These are phyloP conservation scores for Chlamydomonas sphaeroides DNA, from an alignment of 139 green algal genomes.

Conservation along the genomic window DNA sequence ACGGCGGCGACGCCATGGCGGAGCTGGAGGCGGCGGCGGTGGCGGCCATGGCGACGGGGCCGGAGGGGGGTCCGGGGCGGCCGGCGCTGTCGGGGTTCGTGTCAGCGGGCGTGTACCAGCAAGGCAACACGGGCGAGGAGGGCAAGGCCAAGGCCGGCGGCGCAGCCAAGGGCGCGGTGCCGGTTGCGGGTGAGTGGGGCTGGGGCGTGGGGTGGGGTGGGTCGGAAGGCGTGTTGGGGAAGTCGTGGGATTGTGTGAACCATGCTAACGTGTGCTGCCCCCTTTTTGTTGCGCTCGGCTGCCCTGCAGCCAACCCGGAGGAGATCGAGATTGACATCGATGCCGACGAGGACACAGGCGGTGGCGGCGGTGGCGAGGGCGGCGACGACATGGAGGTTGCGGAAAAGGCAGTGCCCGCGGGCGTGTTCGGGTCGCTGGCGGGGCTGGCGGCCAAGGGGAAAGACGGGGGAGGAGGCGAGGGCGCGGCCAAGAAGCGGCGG, in stretches of 20 bases:
- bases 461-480: neutral
- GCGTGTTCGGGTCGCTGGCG: slow-evolving; percentile 78
- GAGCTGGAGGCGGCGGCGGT: slow-evolving; percentile 77
- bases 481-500: slow-evolving; percentile 14
- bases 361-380: slow-evolving; percentile 37
- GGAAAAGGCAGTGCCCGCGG: slow-evolving; percentile 83
- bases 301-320: slow-evolving; percentile 84
- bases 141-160: slow-evolving; percentile 8
- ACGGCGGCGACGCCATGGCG: slow-evolving; percentile 75
- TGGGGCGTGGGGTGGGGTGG: neutral
- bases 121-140: slow-evolving; percentile 45
- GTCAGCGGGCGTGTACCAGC: slow-evolving; percentile 78
- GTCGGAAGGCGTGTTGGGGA: neutral
- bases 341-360: slow-evolving; percentile 72
- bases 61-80: neutral
- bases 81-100: slow-evolving; percentile 84
- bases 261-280: neutral
- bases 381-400: slow-evolving; percentile 69
- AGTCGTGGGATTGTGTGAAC: neutral
- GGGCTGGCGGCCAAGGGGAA: slow-evolving; percentile 21
- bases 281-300: neutral
- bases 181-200: neutral
- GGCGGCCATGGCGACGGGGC: slow-evolving; percentile 26
- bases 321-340: slow-evolving; percentile 96
- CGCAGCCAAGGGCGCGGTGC: neutral